Conservation (phyloP, 208 protist species). For the Herpetomonas samuelpessoai region DNA sequence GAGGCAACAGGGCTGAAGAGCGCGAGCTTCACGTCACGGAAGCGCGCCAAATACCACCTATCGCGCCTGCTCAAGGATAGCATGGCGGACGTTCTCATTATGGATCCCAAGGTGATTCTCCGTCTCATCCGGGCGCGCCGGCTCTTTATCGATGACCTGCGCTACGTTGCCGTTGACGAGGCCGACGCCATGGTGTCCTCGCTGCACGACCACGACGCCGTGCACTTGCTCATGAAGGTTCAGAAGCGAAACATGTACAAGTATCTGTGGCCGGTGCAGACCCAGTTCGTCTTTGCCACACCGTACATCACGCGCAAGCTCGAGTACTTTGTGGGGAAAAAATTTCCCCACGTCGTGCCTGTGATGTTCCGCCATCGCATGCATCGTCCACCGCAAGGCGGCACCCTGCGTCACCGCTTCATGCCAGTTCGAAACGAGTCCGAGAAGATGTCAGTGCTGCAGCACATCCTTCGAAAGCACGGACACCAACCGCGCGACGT, state of each 20-base stretch:
- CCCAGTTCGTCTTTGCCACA: slow-evolving; percentile 75
- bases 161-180: slow-evolving; percentile 84
- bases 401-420: slow-evolving; percentile 66
- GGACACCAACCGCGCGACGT: slow-evolving; percentile 39
- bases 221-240: slow-evolving; percentile 71
- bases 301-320: slow-evolving; percentile 78
- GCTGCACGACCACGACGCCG: slow-evolving; percentile 77
- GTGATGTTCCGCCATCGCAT: slow-evolving; percentile 62
- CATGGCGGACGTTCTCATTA: slow-evolving; percentile 75
- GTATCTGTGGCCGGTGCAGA: slow-evolving; percentile 83
- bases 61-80: slow-evolving; percentile 54
- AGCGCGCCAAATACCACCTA: slow-evolving; percentile 62
- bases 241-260: slow-evolving; percentile 74
- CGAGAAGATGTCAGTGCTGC: slow-evolving; percentile 69
- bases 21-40: slow-evolving; percentile 62
- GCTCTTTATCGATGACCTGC: slow-evolving; percentile 85
- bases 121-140: slow-evolving; percentile 68
- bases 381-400: slow-evolving; percentile 51
- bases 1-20: slow-evolving; percentile 52
- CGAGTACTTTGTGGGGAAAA: slow-evolving; percentile 61
- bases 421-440: slow-evolving; percentile 41
- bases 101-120: slow-evolving; percentile 69
- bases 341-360: slow-evolving; percentile 42
- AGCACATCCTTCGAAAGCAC: slow-evolving; percentile 65
- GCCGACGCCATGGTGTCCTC: slow-evolving; percentile 76